Base-by-base conservation (phyloP, 257 asterid genomes). In the Eustoma russellianum region DNA sequence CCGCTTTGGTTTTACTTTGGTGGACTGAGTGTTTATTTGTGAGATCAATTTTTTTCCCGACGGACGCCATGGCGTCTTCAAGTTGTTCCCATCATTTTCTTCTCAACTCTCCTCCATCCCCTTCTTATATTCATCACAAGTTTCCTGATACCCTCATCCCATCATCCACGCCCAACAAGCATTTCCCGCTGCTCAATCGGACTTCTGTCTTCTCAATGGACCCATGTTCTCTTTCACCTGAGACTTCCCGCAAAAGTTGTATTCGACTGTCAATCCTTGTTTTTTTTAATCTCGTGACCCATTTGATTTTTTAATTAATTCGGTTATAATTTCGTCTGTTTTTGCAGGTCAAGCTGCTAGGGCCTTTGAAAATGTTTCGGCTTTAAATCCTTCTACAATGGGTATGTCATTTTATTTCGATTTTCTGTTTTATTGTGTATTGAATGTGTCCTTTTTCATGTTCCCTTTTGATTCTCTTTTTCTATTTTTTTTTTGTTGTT, bases 31-130 rank as follows among this genome's bases (percentile, higher is more conserved):
- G 0, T 24, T 24, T 0, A 24, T 24, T 24, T 24, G 30, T 24
- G 30, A 24, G 2, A 24, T 24, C 3, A 2, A 24, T 24, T 24
- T 4, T 24, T 24, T 24, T 4, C 30, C 28, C n/a, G n/a, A n/a
- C n/a, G n/a, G n/a, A n/a, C 41, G 41, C 43, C 3, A 85, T 85
- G 97, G 93, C 69, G 74, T 79, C 70, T 54, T 78, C 81, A 9
- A 35, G 71, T 57, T 70, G 81, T 40, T 74, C 62, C 24, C 70
- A 66, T 55, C 46, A 66, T 24, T 13, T 55, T 41, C 13, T 57
- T 52, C 5, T 57, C 50, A 47, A 16, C 63, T 66, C 71, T 48
- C 57, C 79, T 38, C 34, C 41, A 59, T 61, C 66, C 47, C 41
- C 71, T 2, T 35, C 68, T 24, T 34, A 55, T 5, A 41, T 24